Percentiles rank a stretch among this genome's conserved stretches.
phyloP scores from a whole-genome alignment of 768 basidiomycete genomes.

The Amanita rubescens region DNA sequence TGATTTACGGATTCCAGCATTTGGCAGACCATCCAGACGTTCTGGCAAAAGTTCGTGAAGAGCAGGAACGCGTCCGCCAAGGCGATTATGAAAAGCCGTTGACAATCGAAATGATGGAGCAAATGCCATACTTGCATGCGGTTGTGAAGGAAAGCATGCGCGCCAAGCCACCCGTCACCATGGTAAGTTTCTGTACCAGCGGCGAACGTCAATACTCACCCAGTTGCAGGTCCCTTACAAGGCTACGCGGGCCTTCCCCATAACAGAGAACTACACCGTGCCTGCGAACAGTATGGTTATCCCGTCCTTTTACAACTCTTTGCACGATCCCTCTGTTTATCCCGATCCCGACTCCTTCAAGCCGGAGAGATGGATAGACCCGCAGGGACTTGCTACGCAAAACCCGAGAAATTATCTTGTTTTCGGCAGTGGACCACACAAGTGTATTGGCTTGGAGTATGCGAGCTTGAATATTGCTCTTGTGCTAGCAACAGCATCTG shows the following conservation, averaged over 20 bases:
- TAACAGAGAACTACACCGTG: constrained; percentile 85
- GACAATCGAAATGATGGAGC: constrained; percentile 82
- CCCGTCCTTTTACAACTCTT: constrained; percentile 85
- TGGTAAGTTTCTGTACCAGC: constrained; percentile 46
- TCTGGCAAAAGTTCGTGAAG: constrained; percentile 81
- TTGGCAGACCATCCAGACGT: constrained; percentile 89
- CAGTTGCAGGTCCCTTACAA: constrained; percentile 81
- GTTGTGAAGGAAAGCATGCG: constrained; percentile 92
- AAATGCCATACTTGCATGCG: constrained; percentile 90
- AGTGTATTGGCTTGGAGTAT: constrained; percentile 90
- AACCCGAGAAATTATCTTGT: constrained; percentile 96
- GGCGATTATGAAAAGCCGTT: constrained; percentile 71
- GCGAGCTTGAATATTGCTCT: constrained; percentile 87
- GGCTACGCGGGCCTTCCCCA: constrained; percentile 85
- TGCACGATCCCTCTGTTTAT: constrained; percentile 86
- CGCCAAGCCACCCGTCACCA: constrained; percentile 89
- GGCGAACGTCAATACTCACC: neutral
- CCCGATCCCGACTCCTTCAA: constrained; percentile 75
- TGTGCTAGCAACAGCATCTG: constrained; percentile 75
- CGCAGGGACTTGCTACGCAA: constrained; percentile 63
- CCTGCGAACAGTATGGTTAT: constrained; percentile 92
- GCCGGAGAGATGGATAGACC: constrained; percentile 93
- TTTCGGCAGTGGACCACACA: constrained; percentile 90
- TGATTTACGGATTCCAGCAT: constrained; percentile 96
- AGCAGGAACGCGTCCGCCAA: constrained; percentile 78